Evolutionary conservation across 257 asterid genomes (phyloP).

Genomic region (Solanum megistacrolobum): DNA sequence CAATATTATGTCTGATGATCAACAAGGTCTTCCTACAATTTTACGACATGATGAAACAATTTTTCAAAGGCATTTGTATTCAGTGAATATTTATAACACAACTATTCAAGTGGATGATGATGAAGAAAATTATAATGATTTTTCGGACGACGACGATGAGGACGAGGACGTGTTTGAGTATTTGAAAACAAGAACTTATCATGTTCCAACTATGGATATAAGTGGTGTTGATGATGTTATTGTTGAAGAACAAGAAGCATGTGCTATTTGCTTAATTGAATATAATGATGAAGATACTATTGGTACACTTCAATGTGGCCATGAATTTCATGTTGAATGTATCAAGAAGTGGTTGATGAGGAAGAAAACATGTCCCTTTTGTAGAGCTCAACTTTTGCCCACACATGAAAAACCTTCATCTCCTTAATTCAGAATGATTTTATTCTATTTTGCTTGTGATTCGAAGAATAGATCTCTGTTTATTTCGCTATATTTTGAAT

Average conservation of each 20-base stretch:
- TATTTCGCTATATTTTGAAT: too few relatives aligned
- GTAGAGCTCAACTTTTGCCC: not conserved
- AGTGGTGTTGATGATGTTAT: too few relatives aligned
- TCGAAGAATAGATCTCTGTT: too few relatives aligned
- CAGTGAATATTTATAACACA: too few relatives aligned
- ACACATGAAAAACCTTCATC: not conserved
- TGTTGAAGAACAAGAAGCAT: not conserved
- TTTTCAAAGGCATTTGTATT: too few relatives aligned
- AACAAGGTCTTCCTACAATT: too few relatives aligned
- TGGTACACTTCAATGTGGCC: not conserved
- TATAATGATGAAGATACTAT: not conserved
- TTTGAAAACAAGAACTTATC: not conserved
- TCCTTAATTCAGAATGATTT: not conserved
- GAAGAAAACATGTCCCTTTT: not conserved
- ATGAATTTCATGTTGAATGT: not conserved
- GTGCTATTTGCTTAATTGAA: not conserved
- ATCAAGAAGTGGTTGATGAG: not conserved
- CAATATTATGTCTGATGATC: too few relatives aligned
- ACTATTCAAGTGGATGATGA: not conserved
- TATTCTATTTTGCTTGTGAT: too few relatives aligned
- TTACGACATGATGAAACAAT: too few relatives aligned
- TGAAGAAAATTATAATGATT: not conserved
- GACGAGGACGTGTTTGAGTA: not conserved
- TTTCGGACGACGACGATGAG: too few relatives aligned
- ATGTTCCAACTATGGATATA: not conserved